Evolutionary conservation across 1,139 yeast species (phyloP), one percentile per base, ranked within the genome.

Genomic region (Scheffersomyces illinoinensis): DNA sequence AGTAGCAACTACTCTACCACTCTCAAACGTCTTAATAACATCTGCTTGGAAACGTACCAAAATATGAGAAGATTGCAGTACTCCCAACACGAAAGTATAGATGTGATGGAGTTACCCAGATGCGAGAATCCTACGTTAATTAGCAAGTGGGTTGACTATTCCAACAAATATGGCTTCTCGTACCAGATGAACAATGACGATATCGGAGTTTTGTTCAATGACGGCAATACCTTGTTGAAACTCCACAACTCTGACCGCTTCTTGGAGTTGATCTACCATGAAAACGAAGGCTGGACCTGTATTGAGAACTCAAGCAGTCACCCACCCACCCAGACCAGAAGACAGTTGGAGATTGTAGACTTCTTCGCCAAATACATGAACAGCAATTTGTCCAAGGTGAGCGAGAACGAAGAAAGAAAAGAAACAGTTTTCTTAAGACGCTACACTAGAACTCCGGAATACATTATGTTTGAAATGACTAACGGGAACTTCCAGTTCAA

Each of bases 81-180:
- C 58, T 67, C 76, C 52, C 70, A 73, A 56, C 71, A 78, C 60
- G 77, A 72, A 23, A 71, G 69, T 53, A 66, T 76, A n/a, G 79
- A 76, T 56, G 65, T 74, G 7, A 64, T 71, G 57, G 83, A 77
- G 64, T 75, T 79, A 57, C 84, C 84, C 53, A 70, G 75, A 23
- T 81, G 85, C 65, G 88, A 84, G 65, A 85, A 85, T 63, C 95
- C 95, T 17, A 84, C 89, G 18, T 85, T 91, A 62, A 89, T 95
- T 55, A 90, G 96, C 63, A 93, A 93, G 72, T 96, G 99, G 99
- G 99, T 96, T 43, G 99, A 96, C 73, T 95, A 95, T 72, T 91
- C 97, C 51, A 93, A 93, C 76, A 92, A 91, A 71, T 96, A 93
- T 74, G 99, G 99, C 0, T 90, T 96, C 69, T 91, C 97, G 6